Percentiles rank a stretch among this genome's conserved stretches.
Conservation (phyloP, 2,329 filamentous ascomycete species). For the Dendrostoma leiphaemia region DNA sequence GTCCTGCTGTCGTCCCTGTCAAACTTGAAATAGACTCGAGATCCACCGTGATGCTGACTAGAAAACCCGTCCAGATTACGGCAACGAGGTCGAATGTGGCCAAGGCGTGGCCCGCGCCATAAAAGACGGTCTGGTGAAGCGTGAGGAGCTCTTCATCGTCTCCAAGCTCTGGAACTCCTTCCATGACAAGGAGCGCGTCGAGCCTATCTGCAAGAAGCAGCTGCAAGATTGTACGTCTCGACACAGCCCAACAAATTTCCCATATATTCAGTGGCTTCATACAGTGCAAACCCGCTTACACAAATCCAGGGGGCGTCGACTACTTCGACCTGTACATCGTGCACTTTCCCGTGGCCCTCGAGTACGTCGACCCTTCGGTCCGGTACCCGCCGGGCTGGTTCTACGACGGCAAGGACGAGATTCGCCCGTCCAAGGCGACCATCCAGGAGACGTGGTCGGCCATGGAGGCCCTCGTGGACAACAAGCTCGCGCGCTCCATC, state of each 20-base stretch:
- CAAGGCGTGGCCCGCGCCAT: constrained; percentile 77
- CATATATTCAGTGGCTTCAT: too few relatives aligned
- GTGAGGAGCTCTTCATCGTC: constrained; percentile 86
- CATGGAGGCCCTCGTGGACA: constrained; percentile 72
- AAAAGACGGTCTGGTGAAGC: constrained; percentile 76
- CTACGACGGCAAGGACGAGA: constrained; percentile 57
- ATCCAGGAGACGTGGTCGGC: constrained; percentile 82
- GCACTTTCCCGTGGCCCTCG: constrained; percentile 84
- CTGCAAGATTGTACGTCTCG: constrained; percentile 72
- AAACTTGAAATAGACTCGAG: background rate
- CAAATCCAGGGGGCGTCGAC: constrained; percentile 72
- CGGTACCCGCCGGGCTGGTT: constrained; percentile 78
- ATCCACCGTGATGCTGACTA: background rate
- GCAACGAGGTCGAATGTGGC: constrained; percentile 77
- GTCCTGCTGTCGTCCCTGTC: too few relatives aligned
- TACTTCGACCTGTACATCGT: constrained; percentile 90
- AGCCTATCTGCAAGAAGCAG: constrained; percentile 73
- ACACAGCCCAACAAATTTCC: background rate
- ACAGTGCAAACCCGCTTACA: too few relatives aligned
- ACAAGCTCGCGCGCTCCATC: constrained; percentile 69
- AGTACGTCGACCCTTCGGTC: constrained; percentile 77
- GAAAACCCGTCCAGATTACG: constrained; percentile 61
- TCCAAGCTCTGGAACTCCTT: constrained; percentile 94
- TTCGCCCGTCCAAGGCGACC: constrained; percentile 64
- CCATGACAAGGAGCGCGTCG: constrained; percentile 76